phyloP scores from a whole-genome alignment of 2,329 filamentous ascomycete species.

The Dactylonectria estremocensis region DNA sequence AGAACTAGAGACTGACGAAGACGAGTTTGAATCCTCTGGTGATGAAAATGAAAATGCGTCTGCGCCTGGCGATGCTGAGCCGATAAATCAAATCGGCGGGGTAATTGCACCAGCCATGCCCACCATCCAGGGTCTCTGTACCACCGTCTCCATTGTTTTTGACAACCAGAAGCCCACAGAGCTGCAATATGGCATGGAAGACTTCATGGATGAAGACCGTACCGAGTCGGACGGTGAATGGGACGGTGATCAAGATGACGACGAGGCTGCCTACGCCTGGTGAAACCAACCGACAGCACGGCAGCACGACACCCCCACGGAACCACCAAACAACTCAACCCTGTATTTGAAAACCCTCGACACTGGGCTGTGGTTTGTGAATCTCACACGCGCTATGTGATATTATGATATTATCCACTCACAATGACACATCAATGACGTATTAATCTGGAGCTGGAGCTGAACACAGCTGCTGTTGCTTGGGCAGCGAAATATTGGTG shows the following conservation, averaged over 20 bases:
- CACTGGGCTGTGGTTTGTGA: not conserved
- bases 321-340: not conserved
- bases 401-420: constrained; percentile 15
- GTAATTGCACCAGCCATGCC: constrained; percentile 46
- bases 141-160: constrained; percentile 78
- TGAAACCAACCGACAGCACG: not conserved
- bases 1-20: constrained; percentile 63
- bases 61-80: constrained; percentile 16
- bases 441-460: constrained; percentile 2
- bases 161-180: constrained; percentile 84
- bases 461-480: not conserved
- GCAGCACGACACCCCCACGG: not conserved
- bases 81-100: constrained; percentile 27
- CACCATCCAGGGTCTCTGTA: constrained; percentile 79
- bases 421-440: not conserved
- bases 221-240: constrained; percentile 71
- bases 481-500: no score
- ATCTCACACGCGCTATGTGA: constrained; percentile 2
- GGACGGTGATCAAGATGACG: constrained; percentile 70
- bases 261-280: constrained; percentile 52
- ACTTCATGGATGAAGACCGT: constrained; percentile 76
- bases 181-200: constrained; percentile 77
- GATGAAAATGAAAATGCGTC: constrained; percentile 32
- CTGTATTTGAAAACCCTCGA: not conserved
- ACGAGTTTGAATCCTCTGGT: constrained; percentile 55